Evolutionary conservation across 2,329 filamentous ascomycete genomes (phyloP).

Genomic region (Lasiodiplodia sp.): DNA sequence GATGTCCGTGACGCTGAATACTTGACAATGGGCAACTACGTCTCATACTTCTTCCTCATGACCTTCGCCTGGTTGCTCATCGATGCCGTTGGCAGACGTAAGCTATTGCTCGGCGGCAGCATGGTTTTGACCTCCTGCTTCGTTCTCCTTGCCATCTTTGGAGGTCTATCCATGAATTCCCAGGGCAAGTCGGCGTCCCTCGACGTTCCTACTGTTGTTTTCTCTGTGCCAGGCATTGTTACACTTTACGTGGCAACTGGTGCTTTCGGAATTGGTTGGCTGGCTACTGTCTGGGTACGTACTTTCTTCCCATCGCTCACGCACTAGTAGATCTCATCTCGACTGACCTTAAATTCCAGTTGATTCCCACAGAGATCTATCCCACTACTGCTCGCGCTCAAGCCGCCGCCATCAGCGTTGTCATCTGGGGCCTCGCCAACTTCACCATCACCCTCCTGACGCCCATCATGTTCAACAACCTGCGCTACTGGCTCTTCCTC

Average conservation of each 20-base stretch:
- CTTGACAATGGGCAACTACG: slow-evolving; percentile 67
- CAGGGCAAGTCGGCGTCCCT: slow-evolving; percentile 38
- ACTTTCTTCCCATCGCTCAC: slow-evolving; percentile 37
- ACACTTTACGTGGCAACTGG: slow-evolving; percentile 65
- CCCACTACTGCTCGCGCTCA: slow-evolving; percentile 63
- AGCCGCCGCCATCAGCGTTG: slow-evolving; percentile 62
- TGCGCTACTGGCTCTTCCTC: slow-evolving; percentile 65
- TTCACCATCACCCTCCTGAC: slow-evolving; percentile 65
- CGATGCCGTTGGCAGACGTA: slow-evolving; percentile 62
- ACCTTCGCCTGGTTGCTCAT: slow-evolving; percentile 67
- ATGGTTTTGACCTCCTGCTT: slow-evolving; percentile 58
- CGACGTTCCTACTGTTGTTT: slow-evolving; percentile 49
- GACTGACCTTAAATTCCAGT: neutral
- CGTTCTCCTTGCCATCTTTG: slow-evolving; percentile 60
- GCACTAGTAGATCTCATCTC: neutral
- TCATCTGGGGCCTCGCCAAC: slow-evolving; percentile 65
- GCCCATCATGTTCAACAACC: slow-evolving; percentile 66
- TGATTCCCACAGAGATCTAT: slow-evolving; percentile 65
- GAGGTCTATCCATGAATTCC: slow-evolving; percentile 55
- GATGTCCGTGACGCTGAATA: slow-evolving; percentile 59
- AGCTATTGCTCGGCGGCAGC: slow-evolving; percentile 62
- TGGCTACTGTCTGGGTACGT: slow-evolving; percentile 62
- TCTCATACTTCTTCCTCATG: slow-evolving; percentile 68
- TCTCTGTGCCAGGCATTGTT: slow-evolving; percentile 60
- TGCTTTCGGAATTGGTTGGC: slow-evolving; percentile 67